A percentile compares a stretch with the other conserved stretches of the same genome.
Conservation (phyloP, 2,329 filamentous ascomycete species). For the Diaporthe sp. region DNA sequence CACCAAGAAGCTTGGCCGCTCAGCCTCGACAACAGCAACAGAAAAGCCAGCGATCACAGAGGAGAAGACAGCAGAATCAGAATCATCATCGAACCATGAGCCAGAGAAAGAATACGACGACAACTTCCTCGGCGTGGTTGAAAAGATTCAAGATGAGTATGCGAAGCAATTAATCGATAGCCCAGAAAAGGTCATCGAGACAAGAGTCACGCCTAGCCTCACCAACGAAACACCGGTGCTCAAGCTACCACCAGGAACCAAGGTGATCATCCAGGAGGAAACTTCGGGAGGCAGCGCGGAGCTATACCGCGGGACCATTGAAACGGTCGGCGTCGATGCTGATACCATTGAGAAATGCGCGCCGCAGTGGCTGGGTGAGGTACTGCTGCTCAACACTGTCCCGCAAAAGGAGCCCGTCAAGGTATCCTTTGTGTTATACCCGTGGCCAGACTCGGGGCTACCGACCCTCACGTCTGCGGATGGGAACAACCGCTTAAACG, state of each 20-base stretch:
- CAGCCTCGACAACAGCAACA: constrained; percentile 71
- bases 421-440: constrained; percentile 92
- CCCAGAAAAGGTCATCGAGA: constrained; percentile 66
- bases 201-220: constrained; percentile 74
- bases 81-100: constrained; percentile 68
- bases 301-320: constrained; percentile 90
- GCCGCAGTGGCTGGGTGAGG: constrained; percentile 92
- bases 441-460: constrained; percentile 75
- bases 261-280: constrained; percentile 77
- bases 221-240: constrained; percentile 81
- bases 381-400: constrained; percentile 84
- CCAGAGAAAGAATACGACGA: constrained; percentile 78
- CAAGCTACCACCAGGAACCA: constrained; percentile 74
- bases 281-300: constrained; percentile 79
- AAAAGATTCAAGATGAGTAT: constrained; percentile 79
- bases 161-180: constrained; percentile 71
- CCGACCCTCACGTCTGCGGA: constrained; percentile 80
- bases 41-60: constrained; percentile 80
- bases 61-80: constrained; percentile 79
- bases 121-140: constrained; percentile 77
- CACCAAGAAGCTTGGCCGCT: constrained; percentile 84
- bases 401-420: constrained; percentile 93
- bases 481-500: constrained; percentile 90
- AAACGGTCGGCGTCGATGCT: constrained; percentile 78
- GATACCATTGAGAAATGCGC: constrained; percentile 87